phyloP scores from a whole-genome alignment of 768 basidiomycete genomes.

The Boletus rufocinnamomeus region DNA sequence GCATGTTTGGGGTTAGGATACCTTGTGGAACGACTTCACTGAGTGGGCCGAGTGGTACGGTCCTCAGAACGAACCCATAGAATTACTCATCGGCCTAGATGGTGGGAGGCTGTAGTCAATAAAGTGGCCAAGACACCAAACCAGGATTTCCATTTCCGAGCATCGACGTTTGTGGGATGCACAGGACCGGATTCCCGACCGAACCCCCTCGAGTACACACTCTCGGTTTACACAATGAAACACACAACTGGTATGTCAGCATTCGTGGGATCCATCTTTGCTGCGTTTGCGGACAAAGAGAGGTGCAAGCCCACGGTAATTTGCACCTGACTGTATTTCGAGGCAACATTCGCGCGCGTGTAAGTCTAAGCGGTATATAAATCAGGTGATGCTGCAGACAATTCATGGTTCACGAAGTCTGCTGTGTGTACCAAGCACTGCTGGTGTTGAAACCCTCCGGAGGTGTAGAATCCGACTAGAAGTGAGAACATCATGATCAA shows the following conservation, averaged over 20 bases:
- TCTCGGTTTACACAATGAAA: not conserved
- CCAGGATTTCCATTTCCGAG: not conserved
- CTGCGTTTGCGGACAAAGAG: slow-evolving; percentile 1
- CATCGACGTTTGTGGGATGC: not conserved
- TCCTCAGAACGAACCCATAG: not conserved
- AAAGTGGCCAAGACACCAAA: not conserved
- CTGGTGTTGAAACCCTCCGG: slow-evolving; percentile 72
- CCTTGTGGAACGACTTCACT: not conserved
- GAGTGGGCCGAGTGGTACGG: not conserved
- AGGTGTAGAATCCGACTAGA: slow-evolving; percentile 65
- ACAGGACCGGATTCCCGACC: not conserved
- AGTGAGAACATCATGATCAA: not conserved
- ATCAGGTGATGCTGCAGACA: slow-evolving; percentile 26
- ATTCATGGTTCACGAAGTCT: slow-evolving; percentile 37
- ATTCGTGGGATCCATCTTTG: not conserved
- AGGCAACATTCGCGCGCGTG: not conserved
- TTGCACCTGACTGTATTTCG: slow-evolving; percentile 1
- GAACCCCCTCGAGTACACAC: not conserved
- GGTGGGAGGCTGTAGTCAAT: not conserved
- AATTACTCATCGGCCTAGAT: not conserved
- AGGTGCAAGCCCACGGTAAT: not conserved
- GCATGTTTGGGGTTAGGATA: not conserved
- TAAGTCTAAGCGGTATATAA: slow-evolving; percentile 23
- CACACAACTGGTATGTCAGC: not conserved
- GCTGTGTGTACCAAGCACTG: slow-evolving; percentile 73